phyloP scores from a whole-genome alignment of 2,329 filamentous ascomycete species.

The Sporothrix brasiliensis region DNA sequence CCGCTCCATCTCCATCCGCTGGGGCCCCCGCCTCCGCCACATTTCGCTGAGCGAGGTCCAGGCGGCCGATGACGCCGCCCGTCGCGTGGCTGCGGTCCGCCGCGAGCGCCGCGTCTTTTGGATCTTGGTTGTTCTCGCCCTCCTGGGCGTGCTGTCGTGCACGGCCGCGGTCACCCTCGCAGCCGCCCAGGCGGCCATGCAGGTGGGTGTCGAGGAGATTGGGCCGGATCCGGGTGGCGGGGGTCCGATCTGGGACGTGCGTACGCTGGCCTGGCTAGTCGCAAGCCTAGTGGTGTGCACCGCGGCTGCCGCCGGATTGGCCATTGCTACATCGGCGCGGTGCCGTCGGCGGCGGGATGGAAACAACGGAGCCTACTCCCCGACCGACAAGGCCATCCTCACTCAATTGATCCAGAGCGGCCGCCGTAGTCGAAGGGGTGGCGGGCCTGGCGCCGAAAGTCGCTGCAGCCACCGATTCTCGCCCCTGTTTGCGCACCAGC shows the following conservation, averaged over 20 bases:
- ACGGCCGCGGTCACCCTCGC: conserved; percentile 31
- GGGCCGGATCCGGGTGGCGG: conserved; percentile 1
- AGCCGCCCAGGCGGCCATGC: conserved; percentile 27
- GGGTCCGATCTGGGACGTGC: conserved; percentile 26
- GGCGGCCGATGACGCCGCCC: conserved; percentile 31
- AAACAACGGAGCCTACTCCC: background rate
- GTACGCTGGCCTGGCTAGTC: conserved; percentile 31
- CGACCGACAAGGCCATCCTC: background rate
- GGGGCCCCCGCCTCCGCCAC: conserved; percentile 32
- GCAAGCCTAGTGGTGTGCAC: conserved; percentile 29
- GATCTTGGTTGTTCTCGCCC: conserved; percentile 22
- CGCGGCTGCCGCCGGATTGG: conserved; percentile 15
- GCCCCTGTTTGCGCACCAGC: conserved; percentile 1
- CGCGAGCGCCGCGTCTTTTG: conserved; percentile 32
- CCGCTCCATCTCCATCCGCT: conserved; percentile 32
- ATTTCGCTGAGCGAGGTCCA: conserved; percentile 25
- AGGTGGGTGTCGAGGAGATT: conserved; percentile 20
- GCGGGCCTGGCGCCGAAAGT: background rate
- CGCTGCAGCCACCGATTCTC: conserved; percentile 21
- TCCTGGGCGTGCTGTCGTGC: conserved; percentile 29
- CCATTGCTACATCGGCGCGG: conserved; percentile 11
- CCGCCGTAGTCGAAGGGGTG: background rate
- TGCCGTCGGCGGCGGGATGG: conserved; percentile 13
- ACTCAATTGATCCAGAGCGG: background rate
- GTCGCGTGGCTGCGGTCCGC: conserved; percentile 12